A percentile compares a stretch with the other conserved stretches of the same genome.
Conservation (phyloP, 495 filamentous ascomycete genomes). For the Xylaria castorea region DNA sequence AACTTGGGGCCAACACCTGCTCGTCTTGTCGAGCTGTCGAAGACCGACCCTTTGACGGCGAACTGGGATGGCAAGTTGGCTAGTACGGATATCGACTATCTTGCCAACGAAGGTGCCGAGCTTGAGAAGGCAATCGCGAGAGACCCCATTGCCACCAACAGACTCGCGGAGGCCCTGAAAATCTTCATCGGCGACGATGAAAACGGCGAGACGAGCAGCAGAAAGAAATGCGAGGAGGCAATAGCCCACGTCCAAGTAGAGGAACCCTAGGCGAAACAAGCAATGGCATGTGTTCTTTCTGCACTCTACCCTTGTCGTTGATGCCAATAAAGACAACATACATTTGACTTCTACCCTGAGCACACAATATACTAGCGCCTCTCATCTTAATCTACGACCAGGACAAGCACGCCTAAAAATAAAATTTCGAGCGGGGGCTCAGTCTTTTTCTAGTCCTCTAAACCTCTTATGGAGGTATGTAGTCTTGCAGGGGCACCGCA, state of each 20-base stretch:
- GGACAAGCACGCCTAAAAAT: background rate
- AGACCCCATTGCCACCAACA: conserved; percentile 30
- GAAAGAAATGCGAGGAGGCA: conserved; percentile 37
- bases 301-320: background rate
- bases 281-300: background rate
- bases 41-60: conserved; percentile 34
- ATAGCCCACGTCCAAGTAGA: conserved; percentile 19
- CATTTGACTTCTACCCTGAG: background rate
- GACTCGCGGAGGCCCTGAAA: conserved; percentile 33
- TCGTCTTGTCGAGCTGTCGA: conserved; percentile 32
- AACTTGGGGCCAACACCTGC: conserved; percentile 30
- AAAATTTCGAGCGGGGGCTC: background rate
- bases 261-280: background rate
- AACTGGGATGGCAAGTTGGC: conserved; percentile 36
- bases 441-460: conserved; percentile 1
- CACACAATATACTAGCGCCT: background rate
- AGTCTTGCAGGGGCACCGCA: conserved; percentile 18
- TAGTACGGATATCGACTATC: conserved; percentile 39
- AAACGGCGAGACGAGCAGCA: conserved; percentile 37
- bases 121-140: conserved; percentile 37
- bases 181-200: conserved; percentile 37
- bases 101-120: conserved; percentile 38
- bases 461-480: conserved; percentile 26
- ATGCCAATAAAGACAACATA: background rate
- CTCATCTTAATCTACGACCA: background rate